Evolutionary conservation across 257 asterid species (phyloP), one percentile per base, ranked within the genome.

Genomic region (Nicotiana sylvestris): DNA sequence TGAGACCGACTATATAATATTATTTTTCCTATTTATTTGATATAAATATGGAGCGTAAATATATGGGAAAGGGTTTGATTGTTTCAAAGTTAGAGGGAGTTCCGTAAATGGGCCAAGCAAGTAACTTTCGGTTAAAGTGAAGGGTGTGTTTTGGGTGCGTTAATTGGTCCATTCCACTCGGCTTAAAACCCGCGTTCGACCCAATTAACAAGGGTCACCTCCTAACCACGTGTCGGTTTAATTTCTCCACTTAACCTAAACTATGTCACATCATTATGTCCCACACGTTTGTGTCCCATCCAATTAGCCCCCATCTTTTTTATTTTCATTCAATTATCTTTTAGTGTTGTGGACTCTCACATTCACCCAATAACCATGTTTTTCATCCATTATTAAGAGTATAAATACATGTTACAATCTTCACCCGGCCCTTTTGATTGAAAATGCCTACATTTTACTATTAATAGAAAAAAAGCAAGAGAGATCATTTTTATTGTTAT

Each of bases 251-350:
- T 69, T 68, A 81, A 87, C 91, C 91, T 78, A 83, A 89, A 85
- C 86, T 61, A 30, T 49, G 90, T 91, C 92, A 79, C 89, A 86
- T 94, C 94, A 64, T 53, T 21, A 4, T 85, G 91, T 80, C 92
- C 94, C 92, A 94, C 97, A 85, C 97, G 96, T 87, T 88, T 89
- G 74, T 65, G 76, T 74, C 80, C 81, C 83, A 55, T 33, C 49
- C 78, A 39, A 53, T 58, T 60, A 72, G 17, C 78, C 86, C 68
- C 4, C n/a, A 29, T 56, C 58, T 1, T 46, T 17, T 33, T 4
- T 69, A 8, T 58, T 7, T 66, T 5, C 78, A 43, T 81, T 25
- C 67, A 25, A 29, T 39, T 76, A 69, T 25, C 13, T 66, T 51
- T 27, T 37, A 4, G 0, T 25, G 29, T 70, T 49, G 65, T 58